phyloP scores from a whole-genome alignment of 2,329 filamentous ascomycete species.

The Exophiala dermatitidis region DNA sequence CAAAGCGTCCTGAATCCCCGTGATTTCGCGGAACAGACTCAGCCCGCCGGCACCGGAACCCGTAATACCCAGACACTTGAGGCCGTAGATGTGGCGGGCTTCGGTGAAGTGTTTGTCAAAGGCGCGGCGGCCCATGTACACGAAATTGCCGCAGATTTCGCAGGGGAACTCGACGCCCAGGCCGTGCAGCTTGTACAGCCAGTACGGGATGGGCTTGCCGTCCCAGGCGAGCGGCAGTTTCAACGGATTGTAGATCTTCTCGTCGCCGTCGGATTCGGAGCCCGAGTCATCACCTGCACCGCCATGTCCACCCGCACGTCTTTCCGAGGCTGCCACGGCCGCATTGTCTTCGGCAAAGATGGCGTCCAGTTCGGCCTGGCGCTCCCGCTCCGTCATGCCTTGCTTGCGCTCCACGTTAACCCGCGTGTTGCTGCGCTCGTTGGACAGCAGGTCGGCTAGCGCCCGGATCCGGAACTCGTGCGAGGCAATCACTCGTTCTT shows the following conservation, averaged over 20 bases:
- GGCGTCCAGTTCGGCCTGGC: constrained; percentile 86
- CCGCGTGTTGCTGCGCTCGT: constrained; percentile 78
- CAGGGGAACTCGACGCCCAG: constrained; percentile 91
- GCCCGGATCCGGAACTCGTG: constrained; percentile 77
- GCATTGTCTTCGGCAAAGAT: constrained; percentile 60
- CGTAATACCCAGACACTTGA: constrained; percentile 89
- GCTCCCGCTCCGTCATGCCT: constrained; percentile 94
- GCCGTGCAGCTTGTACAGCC: constrained; percentile 95
- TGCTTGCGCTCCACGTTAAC: constrained; percentile 94
- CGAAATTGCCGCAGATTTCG: constrained; percentile 95
- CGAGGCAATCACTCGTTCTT: constrained; percentile 84
- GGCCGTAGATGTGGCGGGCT: constrained; percentile 80
- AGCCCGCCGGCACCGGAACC: constrained; percentile 51
- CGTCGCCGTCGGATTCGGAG: constrained; percentile 69
- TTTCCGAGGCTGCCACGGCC: constrained; percentile 25
- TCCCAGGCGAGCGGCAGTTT: constrained; percentile 97
- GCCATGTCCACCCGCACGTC: constrained; percentile 29
- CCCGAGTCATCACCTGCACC: constrained; percentile 49
- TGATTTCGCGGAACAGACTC: constrained; percentile 88
- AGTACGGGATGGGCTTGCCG: constrained; percentile 97
- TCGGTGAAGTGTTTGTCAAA: constrained; percentile 99
- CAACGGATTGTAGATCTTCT: constrained; percentile 92
- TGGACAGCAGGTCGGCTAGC: constrained; percentile 73
- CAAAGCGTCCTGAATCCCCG: constrained; percentile 79
- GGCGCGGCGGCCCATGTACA: constrained; percentile 94